These are phyloP conservation scores for Coccomyxa subellipsoidea DNA, from an alignment of 163 green algal genomes.

Conservation along the genomic window DNA sequence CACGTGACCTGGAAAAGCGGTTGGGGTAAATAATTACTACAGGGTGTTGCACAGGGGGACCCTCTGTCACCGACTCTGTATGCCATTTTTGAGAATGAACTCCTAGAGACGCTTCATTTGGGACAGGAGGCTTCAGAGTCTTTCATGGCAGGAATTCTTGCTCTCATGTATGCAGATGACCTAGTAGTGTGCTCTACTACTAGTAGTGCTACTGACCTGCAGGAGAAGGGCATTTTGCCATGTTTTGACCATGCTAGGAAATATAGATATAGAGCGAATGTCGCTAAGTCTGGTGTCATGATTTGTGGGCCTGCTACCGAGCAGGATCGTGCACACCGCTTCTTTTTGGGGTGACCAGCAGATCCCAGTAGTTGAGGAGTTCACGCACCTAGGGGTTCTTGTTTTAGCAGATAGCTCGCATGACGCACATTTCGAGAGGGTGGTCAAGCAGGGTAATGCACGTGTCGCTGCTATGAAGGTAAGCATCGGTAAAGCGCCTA, in stretches of 20 bases:
- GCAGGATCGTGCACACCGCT: neutral
- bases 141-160: neutral
- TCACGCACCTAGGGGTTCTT: neutral
- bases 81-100: slow-evolving; percentile 9
- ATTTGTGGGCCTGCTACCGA: neutral
- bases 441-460: neutral
- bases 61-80: slow-evolving; percentile 5
- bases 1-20: too few species aligned
- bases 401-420: neutral
- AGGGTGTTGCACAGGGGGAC: slow-evolving; percentile 6
- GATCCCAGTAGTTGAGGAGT: neutral
- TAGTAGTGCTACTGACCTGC: neutral
- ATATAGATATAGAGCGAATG: slow-evolving; percentile 1
- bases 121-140: neutral
- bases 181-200: neutral
- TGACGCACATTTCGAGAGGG: neutral
- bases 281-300: neutral
- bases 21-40: too few species aligned
- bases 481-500: neutral
- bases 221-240: neutral
- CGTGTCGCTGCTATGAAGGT: neutral
- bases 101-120: neutral
- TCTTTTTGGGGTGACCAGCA: neutral
- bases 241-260: neutral
- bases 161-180: neutral